Evolutionary conservation across 805 yeast species (phyloP), one percentile per base, ranked within the genome.

Genomic region (Lachancea kluyveri): DNA sequence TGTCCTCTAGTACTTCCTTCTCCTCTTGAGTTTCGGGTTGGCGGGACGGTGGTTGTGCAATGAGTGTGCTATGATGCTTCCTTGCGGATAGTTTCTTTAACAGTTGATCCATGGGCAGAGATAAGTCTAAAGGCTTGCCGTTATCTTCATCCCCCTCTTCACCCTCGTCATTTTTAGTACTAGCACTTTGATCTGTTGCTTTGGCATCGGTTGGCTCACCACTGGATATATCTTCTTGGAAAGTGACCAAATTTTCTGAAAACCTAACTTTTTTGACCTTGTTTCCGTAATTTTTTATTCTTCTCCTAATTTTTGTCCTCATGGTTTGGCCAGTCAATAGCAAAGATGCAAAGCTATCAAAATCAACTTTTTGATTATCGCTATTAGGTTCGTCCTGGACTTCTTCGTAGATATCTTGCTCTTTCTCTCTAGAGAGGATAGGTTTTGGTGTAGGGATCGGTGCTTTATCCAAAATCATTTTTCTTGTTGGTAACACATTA

Each of bases 291-390:
- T 56, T 37, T 39, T 50, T 30, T 42, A 52, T 48, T 46, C 50
- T 53, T 42, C 53, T 57, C 41, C 47, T 53, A 52, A 43, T 57
- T 45, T 40, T 51, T 34, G 33, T 71, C 67, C 55, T 64, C 15
- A 85, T 85, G 22, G 83, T 61, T 42, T 79, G 74, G 2, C 96
- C 96, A 0, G 95, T 85, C 45, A 88, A 60, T 46, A 86, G 67
- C 48, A 88, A 77, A 41, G 81, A 79, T 11, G 95, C 83, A 56
- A 88, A 88, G 18, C 86, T 74, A 54, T 88, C 95, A 43, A 88
- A 64, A 51, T 88, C 95, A 15, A 85, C 67, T 33, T 74, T 75
- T 17, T 33, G 35, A n/a, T 44, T 48, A 11, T 41, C 39, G 7
- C 43, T 46, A 30, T 44, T 46, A 4, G 36, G 46, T 5, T 49